These are phyloP conservation scores for Polychaeton citri DNA, from an alignment of 2,329 filamentous ascomycete genomes.

Conservation along the genomic window DNA sequence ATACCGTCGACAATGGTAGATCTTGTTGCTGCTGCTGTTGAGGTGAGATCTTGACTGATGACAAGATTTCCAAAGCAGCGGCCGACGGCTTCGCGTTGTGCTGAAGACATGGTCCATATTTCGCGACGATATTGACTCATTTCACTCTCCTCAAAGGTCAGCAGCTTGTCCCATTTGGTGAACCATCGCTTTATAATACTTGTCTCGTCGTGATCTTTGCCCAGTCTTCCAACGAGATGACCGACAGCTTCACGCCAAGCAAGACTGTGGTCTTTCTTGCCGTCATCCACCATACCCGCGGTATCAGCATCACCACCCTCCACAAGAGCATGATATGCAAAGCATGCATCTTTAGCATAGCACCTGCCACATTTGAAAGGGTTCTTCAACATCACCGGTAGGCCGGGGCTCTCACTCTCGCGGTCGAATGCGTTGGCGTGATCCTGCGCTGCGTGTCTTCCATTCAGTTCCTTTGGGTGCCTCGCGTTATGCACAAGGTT, in stretches of 20 bases:
- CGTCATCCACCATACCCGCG: constrained; percentile 63
- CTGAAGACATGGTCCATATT: constrained; percentile 90
- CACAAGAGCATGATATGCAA: constrained; percentile 82
- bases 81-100: constrained; percentile 73
- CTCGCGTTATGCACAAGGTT: constrained; percentile 53
- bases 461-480: constrained; percentile 6
- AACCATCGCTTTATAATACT: constrained; percentile 64
- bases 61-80: constrained; percentile 82
- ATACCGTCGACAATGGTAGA: constrained; percentile 14
- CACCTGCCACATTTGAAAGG: constrained; percentile 73
- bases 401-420: constrained; percentile 52
- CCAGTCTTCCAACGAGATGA: constrained; percentile 12
- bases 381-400: constrained; percentile 77
- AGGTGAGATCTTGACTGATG: constrained; percentile 42
- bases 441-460: neutral
- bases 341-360: constrained; percentile 82
- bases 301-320: constrained; percentile 72
- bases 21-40: constrained; percentile 7
- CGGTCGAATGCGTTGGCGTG: constrained; percentile 5
- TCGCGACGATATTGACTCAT: constrained; percentile 77
- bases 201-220: constrained; percentile 54
- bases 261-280: constrained; percentile 18
- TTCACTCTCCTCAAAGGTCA: constrained; percentile 91
- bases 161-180: constrained; percentile 80
- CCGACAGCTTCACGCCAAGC: constrained; percentile 61